Percentiles rank a stretch among this genome's conserved stretches.
phyloP scores from a whole-genome alignment of 2,329 filamentous ascomycete genomes.

The Nemania abortiva region DNA sequence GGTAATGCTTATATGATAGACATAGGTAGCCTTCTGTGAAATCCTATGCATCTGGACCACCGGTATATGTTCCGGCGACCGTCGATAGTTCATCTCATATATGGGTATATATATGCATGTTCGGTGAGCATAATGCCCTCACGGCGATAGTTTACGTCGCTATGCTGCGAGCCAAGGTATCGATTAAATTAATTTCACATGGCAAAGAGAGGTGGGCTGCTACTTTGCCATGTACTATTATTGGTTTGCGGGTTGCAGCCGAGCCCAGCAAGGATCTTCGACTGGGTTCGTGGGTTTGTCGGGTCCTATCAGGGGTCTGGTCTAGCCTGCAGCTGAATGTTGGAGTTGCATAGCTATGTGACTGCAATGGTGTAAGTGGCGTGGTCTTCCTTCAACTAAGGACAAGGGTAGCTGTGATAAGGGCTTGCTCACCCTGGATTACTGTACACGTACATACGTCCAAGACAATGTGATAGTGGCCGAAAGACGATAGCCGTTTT shows the following conservation, averaged over 20 bases:
- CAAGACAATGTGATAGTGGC: neutral
- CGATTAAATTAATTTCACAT: neutral
- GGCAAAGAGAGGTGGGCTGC: too few relatives aligned
- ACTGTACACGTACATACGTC: neutral
- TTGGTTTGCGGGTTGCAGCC: neutral
- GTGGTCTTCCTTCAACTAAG: neutral
- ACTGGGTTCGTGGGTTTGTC: slow-evolving; percentile 4
- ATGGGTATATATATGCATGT: neutral
- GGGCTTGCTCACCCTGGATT: neutral
- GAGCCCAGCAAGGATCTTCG: neutral
- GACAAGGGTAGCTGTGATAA: neutral
- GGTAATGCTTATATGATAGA: neutral
- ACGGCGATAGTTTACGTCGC: too few relatives aligned
- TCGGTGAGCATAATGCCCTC: neutral
- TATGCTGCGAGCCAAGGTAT: neutral
- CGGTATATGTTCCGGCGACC: neutral
- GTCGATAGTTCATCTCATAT: too few relatives aligned
- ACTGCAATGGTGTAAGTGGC: neutral
- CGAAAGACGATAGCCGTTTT: neutral
- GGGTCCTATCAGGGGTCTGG: neutral
- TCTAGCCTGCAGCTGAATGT: neutral
- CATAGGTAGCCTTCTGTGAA: neutral
- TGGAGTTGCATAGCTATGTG: neutral
- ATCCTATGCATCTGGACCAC: neutral
- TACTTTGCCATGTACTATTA: slow-evolving; percentile 1